These are phyloP conservation scores for Pistacia atlantica DNA, from an alignment of 345 rosid species.

Conservation along the genomic window DNA sequence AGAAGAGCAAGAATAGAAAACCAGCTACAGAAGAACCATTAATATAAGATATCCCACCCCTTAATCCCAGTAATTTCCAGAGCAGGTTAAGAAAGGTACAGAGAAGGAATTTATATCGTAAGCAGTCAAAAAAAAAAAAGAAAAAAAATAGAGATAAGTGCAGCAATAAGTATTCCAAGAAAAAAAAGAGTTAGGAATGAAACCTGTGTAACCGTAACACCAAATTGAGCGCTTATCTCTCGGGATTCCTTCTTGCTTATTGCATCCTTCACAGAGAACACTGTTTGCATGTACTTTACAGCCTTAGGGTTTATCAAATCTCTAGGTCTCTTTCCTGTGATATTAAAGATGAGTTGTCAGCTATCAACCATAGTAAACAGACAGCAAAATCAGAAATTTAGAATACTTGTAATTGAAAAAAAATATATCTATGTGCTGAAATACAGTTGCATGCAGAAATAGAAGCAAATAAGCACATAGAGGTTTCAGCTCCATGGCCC, in stretches of 20 bases:
- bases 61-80: constrained; percentile 3
- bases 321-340: constrained; percentile 94
- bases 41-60: background rate
- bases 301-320: constrained; percentile 96
- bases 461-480: background rate
- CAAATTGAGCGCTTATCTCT: constrained; percentile 90
- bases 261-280: constrained; percentile 91
- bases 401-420: background rate
- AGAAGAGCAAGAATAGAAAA: background rate
- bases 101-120: background rate
- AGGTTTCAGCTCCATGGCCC: background rate
- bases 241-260: constrained; percentile 93
- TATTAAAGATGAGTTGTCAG: constrained; percentile 8
- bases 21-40: background rate
- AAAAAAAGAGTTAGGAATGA: background rate
- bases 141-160: background rate
- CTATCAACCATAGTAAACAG: constrained; percentile 4
- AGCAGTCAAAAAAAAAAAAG: background rate
- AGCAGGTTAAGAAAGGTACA: background rate
- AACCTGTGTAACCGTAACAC: constrained; percentile 89
- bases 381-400: background rate
- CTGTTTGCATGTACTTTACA: constrained; percentile 83
- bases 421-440: background rate
- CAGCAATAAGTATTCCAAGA: background rate
- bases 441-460: background rate